Evolutionary conservation across 306 rosid species (phyloP), one percentile per base, ranked within the genome.

Genomic region (Cucumis cinereus): DNA sequence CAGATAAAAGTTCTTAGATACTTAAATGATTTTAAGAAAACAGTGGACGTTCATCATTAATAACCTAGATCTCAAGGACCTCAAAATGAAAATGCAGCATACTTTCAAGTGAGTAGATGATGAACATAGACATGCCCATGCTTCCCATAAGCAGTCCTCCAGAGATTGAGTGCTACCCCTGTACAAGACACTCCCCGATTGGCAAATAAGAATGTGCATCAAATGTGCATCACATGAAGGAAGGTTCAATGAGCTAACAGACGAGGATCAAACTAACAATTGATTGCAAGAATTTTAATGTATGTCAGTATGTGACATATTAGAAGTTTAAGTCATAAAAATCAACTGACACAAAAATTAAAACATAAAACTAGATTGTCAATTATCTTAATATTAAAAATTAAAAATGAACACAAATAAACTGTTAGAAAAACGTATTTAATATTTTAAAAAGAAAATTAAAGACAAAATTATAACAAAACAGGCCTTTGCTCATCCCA

Each of bases 131-230:
- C 99, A 94, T 77, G 98, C 99, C 99, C 99, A 94, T 26, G 99
- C 99, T 83, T 94, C 99, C 99, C 99, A 94, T 61, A 89, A 78
- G 89, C 99, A 94, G 79, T 94, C 98, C 85, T 92, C 99, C 76
- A 94, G 83, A 82, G 99, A 76, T 16, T 83, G 90, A 10, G 82
- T 68, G 60, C 23, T 77, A 62, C 82, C 89, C 88, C 93, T 90
- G 85, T 78, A 74, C 59, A 52, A 82, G 62, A 43, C 78, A 78
- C 17, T 41, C 67, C 79, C 68, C 81, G 56, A 78, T 88, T 67
- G 78, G 64, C 68, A 83, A 76, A 77, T 80, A 80, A 77, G 58
- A 50, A 78, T 63, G 76, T 78, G 82, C 71, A 80, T 70, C 41
- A 26, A 50, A 78, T 63, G 76, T 78, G 82, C 71, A 80, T 70